phyloP scores from a whole-genome alignment of 352 stramenopile genomes.

The Phytophthora crassamura region DNA sequence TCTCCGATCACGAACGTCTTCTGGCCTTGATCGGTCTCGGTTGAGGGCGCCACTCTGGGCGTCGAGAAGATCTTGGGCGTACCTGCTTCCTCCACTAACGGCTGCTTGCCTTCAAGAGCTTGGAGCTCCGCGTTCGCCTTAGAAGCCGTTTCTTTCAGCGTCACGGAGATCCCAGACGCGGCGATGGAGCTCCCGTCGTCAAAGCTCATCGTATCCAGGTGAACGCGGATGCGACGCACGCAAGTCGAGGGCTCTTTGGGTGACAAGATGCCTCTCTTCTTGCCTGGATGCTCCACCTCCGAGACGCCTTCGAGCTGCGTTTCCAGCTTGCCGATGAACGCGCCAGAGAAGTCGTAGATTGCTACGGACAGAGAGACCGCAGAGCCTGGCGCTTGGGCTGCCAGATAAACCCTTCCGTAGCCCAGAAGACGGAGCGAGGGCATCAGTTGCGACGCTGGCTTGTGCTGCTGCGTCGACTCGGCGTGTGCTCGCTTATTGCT shows the following conservation, averaged over 20 bases:
- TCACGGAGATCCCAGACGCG: slow-evolving; percentile 37
- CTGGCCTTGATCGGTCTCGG: not conserved
- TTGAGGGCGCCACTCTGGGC: slow-evolving; percentile 10
- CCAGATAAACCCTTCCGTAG: slow-evolving; percentile 37
- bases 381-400: slow-evolving; percentile 24
- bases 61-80: slow-evolving; percentile 39
- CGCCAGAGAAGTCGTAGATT: slow-evolving; percentile 41
- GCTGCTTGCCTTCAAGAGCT: slow-evolving; percentile 13
- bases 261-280: slow-evolving; percentile 34
- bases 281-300: not conserved
- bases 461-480: slow-evolving; percentile 1
- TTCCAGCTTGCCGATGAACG: slow-evolving; percentile 37
- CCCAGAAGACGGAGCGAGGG: slow-evolving; percentile 39
- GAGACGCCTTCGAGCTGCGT: slow-evolving; percentile 25
- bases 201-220: slow-evolving; percentile 39
- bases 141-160: slow-evolving; percentile 35
- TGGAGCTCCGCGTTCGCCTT: slow-evolving; percentile 20
- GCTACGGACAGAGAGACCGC: slow-evolving; percentile 33
- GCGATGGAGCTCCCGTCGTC: slow-evolving; percentile 17
- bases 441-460: slow-evolving; percentile 11
- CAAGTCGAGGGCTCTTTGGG: slow-evolving; percentile 17
- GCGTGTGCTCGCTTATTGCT: slow-evolving; percentile 4
- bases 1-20: slow-evolving; percentile 34
- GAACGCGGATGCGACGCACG: slow-evolving; percentile 28
- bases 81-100: not conserved